A percentile compares a stretch with the other conserved stretches of the same genome.
phyloP scores from a whole-genome alignment of 805 yeast species.

The Myxozyma mucilagina region DNA sequence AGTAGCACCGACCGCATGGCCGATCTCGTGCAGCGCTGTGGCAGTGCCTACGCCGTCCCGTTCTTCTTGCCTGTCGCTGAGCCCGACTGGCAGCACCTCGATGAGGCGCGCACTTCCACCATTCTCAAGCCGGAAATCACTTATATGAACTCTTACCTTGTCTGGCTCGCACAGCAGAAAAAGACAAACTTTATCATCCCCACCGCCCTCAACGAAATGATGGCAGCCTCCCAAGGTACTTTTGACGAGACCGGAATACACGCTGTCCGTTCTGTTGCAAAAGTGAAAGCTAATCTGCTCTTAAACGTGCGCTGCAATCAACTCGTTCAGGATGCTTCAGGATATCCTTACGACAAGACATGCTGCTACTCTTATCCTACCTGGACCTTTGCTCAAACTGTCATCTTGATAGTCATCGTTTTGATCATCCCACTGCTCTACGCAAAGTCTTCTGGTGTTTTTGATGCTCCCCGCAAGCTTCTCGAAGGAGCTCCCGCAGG shows the following conservation, averaged over 20 bases:
- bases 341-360: constrained; percentile 33
- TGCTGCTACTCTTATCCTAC: constrained; percentile 32
- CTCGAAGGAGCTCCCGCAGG: constrained; percentile 12
- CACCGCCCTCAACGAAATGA: constrained; percentile 28
- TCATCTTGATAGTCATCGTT: constrained; percentile 11
- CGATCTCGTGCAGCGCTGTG: constrained; percentile 9
- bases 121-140: constrained; percentile 21
- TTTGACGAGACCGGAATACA: constrained; percentile 31
- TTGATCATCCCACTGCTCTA: constrained; percentile 17
- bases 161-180: constrained; percentile 24
- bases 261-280: constrained; percentile 25
- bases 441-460: constrained; percentile 14
- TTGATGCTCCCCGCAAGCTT: constrained; percentile 14
- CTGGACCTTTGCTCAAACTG: constrained; percentile 17
- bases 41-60: constrained; percentile 14
- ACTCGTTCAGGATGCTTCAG: constrained; percentile 15
- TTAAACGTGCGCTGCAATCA: constrained; percentile 34
- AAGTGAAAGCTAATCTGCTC: constrained; percentile 27
- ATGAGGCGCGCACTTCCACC: constrained; percentile 24
- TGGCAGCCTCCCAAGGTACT: constrained; percentile 12
- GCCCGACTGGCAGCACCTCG: constrained; percentile 26
- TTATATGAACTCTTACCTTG: constrained; percentile 30
- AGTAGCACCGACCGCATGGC: constrained; percentile 16
- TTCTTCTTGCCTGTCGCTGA: constrained; percentile 25
- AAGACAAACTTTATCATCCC: constrained; percentile 29